Evolutionary conservation across 2,329 filamentous ascomycete species (phyloP), one percentile per base, ranked within the genome.

Genomic region (Colletotrichum caudatum): DNA sequence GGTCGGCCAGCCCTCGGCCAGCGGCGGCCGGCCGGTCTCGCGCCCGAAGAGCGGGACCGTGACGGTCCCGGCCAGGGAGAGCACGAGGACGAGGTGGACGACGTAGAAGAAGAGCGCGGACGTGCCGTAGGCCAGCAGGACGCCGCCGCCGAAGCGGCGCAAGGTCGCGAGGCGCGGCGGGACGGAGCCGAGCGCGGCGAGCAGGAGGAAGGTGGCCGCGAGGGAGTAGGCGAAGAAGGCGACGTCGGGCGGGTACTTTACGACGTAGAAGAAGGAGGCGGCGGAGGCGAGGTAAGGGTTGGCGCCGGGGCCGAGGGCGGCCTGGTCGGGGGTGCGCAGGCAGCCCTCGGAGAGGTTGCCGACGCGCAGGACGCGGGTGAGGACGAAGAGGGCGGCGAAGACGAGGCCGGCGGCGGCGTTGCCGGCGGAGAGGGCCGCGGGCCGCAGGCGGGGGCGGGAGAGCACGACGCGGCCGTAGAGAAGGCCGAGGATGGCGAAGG

Each of bases 81-180:
- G 78, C 4, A 83, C 70, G 2, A 82, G 48, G 20, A 81, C 48
- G 48, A 84, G 73, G 65, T 86, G 84, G 1, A 76, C 71, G 7
- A 84, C 71, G 74, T 85, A 85, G 61, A 85, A 86, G 77, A 85
- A 86, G 5, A 86, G 73, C 0, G 84, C 82, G 0, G 83, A 83
- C n/a, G 80, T 80, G n/a, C 84, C 84, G 72, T 82, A 84, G 26
- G 82, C 80, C 2, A 85, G 76, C 0, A 86, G 74, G n/a, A 82
- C 74, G 0, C 78, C 78, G 23, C 84, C 74, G 0, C 78, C 78
- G 23, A 84, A 69, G 18, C 74, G 77, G 53, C 73, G 76, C n/a
- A 4, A 4, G 29, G 54, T 67, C 0, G 80, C 78, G 4, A 81
- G 37, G 2, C 44, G 48, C 0, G 74, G 64, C 0, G 84, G 83